Evolutionary conservation across 73 alveolate species (phyloP).

Genomic region (Durusdinium trenchii): DNA sequence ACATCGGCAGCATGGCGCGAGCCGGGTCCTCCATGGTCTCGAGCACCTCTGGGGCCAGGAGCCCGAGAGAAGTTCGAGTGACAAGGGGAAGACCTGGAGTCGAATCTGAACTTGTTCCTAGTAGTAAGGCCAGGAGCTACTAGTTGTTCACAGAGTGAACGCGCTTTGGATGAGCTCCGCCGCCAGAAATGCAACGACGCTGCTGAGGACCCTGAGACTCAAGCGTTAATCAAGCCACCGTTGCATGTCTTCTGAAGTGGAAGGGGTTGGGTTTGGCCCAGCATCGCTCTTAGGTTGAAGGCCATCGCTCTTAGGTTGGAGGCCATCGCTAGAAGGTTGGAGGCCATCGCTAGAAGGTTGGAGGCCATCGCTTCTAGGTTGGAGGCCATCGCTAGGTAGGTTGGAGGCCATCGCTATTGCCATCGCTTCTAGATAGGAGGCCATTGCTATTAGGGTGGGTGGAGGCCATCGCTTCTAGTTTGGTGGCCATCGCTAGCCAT

Average conservation of each 20-base stretch:
- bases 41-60: constrained; percentile 39
- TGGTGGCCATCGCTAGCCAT: too few species aligned
- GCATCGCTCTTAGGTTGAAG: too few species aligned
- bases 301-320: too few species aligned
- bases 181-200: neutral
- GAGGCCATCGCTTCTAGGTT: too few species aligned
- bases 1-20: constrained; percentile 83
- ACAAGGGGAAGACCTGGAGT: neutral
- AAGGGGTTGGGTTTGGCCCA: too few species aligned
- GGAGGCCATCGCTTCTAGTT: too few species aligned
- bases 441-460: too few species aligned
- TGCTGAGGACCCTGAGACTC: constrained; percentile 71
- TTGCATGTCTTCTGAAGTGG: constrained; percentile 74
- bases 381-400: too few species aligned
- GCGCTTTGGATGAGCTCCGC: neutral
- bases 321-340: too few species aligned
- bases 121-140: neutral
- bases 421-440: too few species aligned
- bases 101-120: neutral
- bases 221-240: constrained; percentile 81
- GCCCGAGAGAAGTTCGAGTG: neutral
- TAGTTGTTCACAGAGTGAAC: neutral
- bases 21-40: constrained; percentile 86
- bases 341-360: too few species aligned
- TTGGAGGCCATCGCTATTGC: too few species aligned